Evolutionary conservation across 2,329 filamentous ascomycete genomes (phyloP).

Genomic region (Aspergillus brasiliensis): DNA sequence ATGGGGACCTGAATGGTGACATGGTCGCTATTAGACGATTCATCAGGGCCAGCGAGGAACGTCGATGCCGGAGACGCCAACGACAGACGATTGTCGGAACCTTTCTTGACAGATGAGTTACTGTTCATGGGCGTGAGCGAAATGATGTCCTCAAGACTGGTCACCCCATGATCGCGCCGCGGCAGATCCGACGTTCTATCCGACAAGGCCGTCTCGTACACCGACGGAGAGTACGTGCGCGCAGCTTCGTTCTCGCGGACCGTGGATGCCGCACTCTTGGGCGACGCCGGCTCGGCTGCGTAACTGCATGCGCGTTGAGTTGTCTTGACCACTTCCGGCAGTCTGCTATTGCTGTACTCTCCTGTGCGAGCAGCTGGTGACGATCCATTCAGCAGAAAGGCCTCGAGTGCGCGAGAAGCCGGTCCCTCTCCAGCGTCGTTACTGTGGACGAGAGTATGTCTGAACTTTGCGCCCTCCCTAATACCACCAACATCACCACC

Average conservation of each 20-base stretch:
- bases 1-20: background rate
- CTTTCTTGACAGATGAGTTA: background rate
- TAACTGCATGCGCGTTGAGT: constrained; percentile 15
- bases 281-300: constrained; percentile 10
- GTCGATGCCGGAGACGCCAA: background rate
- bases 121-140: background rate
- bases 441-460: constrained; percentile 4
- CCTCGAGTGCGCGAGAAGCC: constrained; percentile 8
- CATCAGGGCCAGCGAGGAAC: background rate
- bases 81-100: background rate
- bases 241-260: background rate
- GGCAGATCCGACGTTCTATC: background rate
- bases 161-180: background rate
- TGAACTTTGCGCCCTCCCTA: constrained; percentile 5
- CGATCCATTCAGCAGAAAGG: constrained; percentile 18
- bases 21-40: background rate
- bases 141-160: background rate
- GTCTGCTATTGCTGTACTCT: constrained; percentile 17
- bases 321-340: constrained; percentile 14
- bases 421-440: background rate
- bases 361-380: constrained; percentile 21
- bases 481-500: background rate
- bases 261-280: background rate
- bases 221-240: constrained; percentile 2
- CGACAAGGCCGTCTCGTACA: background rate